Percentiles rank a stretch among this genome's conserved stretches.
Conservation (phyloP, 108 stramenopile genomes). For the Aurantiochytrium sp. region DNA sequence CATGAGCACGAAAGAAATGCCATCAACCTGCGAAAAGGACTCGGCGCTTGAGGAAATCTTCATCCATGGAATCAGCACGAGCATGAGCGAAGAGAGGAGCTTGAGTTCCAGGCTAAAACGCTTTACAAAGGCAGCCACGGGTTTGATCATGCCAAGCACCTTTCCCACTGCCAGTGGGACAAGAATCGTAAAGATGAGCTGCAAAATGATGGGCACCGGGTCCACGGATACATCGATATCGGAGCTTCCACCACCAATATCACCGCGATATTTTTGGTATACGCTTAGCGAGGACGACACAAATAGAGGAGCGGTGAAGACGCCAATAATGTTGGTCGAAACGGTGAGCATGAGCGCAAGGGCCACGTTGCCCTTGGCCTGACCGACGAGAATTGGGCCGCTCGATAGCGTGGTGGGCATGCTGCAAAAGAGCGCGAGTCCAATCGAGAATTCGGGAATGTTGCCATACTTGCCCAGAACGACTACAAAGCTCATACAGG, state of each 20-base stretch:
- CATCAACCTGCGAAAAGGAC: not conserved
- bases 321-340: not conserved
- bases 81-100: constrained; percentile 16
- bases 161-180: constrained; percentile 17
- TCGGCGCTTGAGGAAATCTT: not conserved
- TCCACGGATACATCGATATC: not conserved
- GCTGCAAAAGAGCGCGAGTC: constrained; percentile 19
- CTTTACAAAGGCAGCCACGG: not conserved
- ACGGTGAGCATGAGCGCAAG: constrained; percentile 25
- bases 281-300: not conserved
- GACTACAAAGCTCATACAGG: not conserved
- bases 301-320: constrained; percentile 17
- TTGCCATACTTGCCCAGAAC: not conserved
- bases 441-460: not conserved
- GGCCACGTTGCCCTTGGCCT: constrained; percentile 26
- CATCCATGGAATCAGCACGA: constrained; percentile 27
- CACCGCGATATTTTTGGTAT: not conserved
- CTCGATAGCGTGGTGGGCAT: constrained; percentile 22
- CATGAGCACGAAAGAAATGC: not conserved
- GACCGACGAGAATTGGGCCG: constrained; percentile 5
- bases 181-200: constrained; percentile 13
- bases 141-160: not conserved
- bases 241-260: not conserved
- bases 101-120: not conserved
- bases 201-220: not conserved